Percentiles rank a stretch among this genome's conserved stretches.
Conservation (phyloP, 352 stramenopile genomes). For the Globisporangium alternatum region DNA sequence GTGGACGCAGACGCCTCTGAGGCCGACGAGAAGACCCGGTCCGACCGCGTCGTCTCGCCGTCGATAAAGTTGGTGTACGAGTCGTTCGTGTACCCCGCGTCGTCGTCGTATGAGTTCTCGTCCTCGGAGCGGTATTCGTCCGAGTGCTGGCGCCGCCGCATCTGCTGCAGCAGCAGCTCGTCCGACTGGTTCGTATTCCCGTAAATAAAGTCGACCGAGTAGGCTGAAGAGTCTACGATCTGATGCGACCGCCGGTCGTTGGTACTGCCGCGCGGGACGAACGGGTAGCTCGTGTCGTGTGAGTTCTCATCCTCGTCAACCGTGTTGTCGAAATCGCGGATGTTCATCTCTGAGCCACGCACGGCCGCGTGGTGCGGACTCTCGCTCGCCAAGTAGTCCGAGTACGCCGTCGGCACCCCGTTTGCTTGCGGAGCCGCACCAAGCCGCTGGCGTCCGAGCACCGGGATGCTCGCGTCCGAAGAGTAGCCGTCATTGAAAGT, state of each 20-base stretch:
- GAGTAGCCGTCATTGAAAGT: conserved; percentile 13
- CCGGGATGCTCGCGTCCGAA: conserved; percentile 3
- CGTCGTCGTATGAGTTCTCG: background rate
- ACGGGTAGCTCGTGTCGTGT: conserved; percentile 23
- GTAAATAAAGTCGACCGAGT: conserved; percentile 41
- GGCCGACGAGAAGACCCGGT: conserved; percentile 13
- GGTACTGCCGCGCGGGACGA: background rate
- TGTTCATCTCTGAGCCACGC: conserved; percentile 21
- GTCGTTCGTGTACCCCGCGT: conserved; percentile 13
- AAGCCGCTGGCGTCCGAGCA: conserved; percentile 6
- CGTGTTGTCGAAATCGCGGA: conserved; percentile 25
- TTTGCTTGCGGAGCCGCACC: conserved; percentile 5
- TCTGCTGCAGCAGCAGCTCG: background rate
- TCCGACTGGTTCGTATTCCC: conserved; percentile 10
- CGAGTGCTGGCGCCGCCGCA: background rate
- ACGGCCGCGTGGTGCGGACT: background rate
- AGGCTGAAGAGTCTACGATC: conserved; percentile 29
- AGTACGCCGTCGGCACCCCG: background rate
- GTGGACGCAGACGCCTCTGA: conserved; percentile 5
- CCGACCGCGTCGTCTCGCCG: conserved; percentile 8
- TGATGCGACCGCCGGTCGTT: conserved; percentile 8
- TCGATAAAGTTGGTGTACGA: conserved; percentile 18
- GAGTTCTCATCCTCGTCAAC: conserved; percentile 15
- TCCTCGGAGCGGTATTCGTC: background rate
- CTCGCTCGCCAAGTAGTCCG: conserved; percentile 13